phyloP scores from a whole-genome alignment of 805 yeast genomes.

The Tetrapisispora fleetii region DNA sequence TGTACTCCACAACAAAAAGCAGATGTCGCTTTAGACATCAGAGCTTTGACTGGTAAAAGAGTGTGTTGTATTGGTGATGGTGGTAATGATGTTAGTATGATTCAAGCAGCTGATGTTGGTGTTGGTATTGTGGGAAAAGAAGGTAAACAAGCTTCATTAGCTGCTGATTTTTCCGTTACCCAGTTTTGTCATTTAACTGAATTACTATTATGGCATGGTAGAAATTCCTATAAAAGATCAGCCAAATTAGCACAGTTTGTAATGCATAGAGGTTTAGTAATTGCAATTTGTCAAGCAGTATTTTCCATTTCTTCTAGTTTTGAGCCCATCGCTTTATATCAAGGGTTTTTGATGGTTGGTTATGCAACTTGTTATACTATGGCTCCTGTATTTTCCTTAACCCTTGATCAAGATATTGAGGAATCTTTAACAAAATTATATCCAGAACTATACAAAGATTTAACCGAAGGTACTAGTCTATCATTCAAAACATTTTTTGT shows the following conservation, averaged over 20 bases:
- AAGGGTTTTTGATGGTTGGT: conserved; percentile 98
- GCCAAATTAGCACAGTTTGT: conserved; percentile 94
- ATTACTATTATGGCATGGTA: conserved; percentile 91
- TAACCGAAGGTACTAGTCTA: conserved; percentile 78
- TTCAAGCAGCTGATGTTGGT: conserved; percentile 97
- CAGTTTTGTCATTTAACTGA: conserved; percentile 86
- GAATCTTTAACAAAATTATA: conserved; percentile 81
- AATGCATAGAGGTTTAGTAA: conserved; percentile 89
- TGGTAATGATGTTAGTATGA: conserved; percentile 98
- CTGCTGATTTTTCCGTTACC: conserved; percentile 91
- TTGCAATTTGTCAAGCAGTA: conserved; percentile 91
- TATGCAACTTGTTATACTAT: conserved; percentile 94
- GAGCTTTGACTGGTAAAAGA: conserved; percentile 71
- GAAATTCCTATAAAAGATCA: conserved; percentile 91
- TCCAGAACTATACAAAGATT: conserved; percentile 90
- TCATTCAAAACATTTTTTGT: conserved; percentile 81
- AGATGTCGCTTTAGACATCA: conserved; percentile 76
- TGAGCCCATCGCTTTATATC: conserved; percentile 89
- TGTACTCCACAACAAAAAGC: conserved; percentile 99
- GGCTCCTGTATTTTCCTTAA: conserved; percentile 95
- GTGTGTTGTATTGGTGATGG: conserved; percentile 99
- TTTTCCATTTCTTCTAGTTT: conserved; percentile 77
- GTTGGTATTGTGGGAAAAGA: conserved; percentile 98
- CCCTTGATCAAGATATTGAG: conserved; percentile 82
- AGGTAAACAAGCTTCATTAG: conserved; percentile 93